phyloP scores from a whole-genome alignment of 352 stramenopile species.

The Globisporangium mamillatum region DNA sequence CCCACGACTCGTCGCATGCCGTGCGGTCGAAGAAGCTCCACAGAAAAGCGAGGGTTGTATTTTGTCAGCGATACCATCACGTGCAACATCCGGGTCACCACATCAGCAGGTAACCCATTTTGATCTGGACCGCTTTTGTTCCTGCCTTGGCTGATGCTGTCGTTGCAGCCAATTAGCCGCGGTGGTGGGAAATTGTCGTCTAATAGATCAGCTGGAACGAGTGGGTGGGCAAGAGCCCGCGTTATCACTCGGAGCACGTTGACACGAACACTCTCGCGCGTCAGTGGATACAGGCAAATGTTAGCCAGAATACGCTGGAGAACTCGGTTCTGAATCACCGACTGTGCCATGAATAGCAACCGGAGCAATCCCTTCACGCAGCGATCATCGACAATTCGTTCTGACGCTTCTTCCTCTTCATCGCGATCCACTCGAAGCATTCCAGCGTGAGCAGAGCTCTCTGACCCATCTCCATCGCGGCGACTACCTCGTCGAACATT shows the following conservation, averaged over 20 bases:
- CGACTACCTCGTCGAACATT: slow-evolving; percentile 30
- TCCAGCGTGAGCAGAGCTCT: slow-evolving; percentile 33
- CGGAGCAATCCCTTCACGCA: slow-evolving; percentile 67
- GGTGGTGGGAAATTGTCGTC: slow-evolving; percentile 60
- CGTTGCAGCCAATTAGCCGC: slow-evolving; percentile 50
- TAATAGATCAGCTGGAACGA: slow-evolving; percentile 31
- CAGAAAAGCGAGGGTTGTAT: slow-evolving; percentile 87
- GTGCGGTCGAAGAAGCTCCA: slow-evolving; percentile 82
- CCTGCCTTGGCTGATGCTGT: slow-evolving; percentile 16
- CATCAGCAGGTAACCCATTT: slow-evolving; percentile 68
- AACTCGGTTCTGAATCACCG: slow-evolving; percentile 77
- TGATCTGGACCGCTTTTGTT: slow-evolving; percentile 15
- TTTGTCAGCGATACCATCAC: slow-evolving; percentile 88
- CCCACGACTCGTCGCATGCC: slow-evolving; percentile 37
- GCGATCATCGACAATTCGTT: slow-evolving; percentile 67
- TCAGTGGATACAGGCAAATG: slow-evolving; percentile 77
- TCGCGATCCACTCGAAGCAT: slow-evolving; percentile 74
- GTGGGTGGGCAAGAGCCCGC: slow-evolving; percentile 37
- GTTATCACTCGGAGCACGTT: slow-evolving; percentile 69
- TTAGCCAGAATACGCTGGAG: slow-evolving; percentile 79
- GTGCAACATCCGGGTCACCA: slow-evolving; percentile 87
- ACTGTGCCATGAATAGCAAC: slow-evolving; percentile 80
- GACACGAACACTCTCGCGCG: slow-evolving; percentile 49
- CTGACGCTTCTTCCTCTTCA: slow-evolving; percentile 55
- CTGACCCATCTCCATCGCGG: slow-evolving; percentile 32